Percentiles rank a stretch among this genome's conserved stretches.
Conservation (phyloP, 768 basidiomycete genomes). For the Holtermanniella nyarrowii region DNA sequence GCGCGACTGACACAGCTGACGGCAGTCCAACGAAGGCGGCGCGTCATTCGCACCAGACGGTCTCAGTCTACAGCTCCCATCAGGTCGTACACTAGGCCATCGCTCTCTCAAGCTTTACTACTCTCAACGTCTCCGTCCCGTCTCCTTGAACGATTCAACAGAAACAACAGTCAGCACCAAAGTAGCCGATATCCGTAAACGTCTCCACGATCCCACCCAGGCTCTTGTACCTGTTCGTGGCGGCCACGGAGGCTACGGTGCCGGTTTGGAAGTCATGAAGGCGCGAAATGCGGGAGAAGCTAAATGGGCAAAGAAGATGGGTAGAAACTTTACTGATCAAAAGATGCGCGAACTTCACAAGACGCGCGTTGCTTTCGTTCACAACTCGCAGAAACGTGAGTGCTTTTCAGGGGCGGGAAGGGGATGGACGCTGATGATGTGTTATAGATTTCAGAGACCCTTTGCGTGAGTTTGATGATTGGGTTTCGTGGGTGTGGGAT, state of each 20-base stretch:
- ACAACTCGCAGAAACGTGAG: slow-evolving; percentile 67
- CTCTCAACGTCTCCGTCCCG: slow-evolving; percentile 56
- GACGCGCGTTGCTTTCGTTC: slow-evolving; percentile 65
- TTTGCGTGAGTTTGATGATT: slow-evolving; percentile 18
- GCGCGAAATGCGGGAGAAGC: slow-evolving; percentile 94
- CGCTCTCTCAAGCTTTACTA: slow-evolving; percentile 78
- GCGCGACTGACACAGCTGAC: slow-evolving; percentile 23
- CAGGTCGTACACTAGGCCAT: slow-evolving; percentile 85
- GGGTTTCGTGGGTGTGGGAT: background rate
- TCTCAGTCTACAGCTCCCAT: slow-evolving; percentile 66
- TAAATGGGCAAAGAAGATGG: slow-evolving; percentile 75
- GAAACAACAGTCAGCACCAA: slow-evolving; percentile 43
- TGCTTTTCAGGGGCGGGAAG: background rate
- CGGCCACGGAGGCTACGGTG: slow-evolving; percentile 77
- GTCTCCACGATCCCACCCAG: slow-evolving; percentile 71
- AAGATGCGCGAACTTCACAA: slow-evolving; percentile 69
- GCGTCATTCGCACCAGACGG: slow-evolving; percentile 55
- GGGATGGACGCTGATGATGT: background rate
- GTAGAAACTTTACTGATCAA: slow-evolving; percentile 73
- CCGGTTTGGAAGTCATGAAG: slow-evolving; percentile 69
- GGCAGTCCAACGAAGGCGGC: slow-evolving; percentile 64
- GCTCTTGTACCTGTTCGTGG: slow-evolving; percentile 75
- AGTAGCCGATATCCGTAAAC: slow-evolving; percentile 62
- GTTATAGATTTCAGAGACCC: slow-evolving; percentile 30
- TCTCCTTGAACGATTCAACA: slow-evolving; percentile 8